These are phyloP conservation scores for Salix exigua DNA, from an alignment of 345 rosid genomes.

Conservation along the genomic window DNA sequence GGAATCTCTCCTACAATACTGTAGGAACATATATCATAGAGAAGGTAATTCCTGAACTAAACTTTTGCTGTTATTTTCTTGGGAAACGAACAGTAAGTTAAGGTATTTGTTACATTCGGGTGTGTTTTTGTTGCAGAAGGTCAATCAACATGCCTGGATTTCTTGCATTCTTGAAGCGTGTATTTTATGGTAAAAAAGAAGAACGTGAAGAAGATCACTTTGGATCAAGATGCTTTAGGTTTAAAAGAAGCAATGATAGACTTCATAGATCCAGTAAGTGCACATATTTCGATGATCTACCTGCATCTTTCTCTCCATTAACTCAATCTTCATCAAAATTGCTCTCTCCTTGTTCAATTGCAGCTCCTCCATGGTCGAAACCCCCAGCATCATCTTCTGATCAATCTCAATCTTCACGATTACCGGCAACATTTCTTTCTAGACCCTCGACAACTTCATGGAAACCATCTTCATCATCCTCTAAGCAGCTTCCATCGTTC, in stretches of 20 bases:
- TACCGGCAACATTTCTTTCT: background rate
- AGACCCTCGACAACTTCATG: background rate
- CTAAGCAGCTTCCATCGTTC: background rate
- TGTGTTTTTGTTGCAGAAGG: conserved; percentile 6
- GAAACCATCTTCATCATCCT: background rate
- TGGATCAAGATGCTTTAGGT: background rate
- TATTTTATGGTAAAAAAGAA: conserved; percentile 14
- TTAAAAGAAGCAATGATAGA: background rate
- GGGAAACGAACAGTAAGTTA: background rate
- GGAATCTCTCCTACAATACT: background rate
- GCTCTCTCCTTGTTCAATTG: conserved; percentile 9
- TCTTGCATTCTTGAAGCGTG: conserved; percentile 20
- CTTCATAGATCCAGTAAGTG: background rate
- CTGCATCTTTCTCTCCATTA: background rate
- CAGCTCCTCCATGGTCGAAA: background rate
- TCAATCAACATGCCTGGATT: conserved; percentile 8
- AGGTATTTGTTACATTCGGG: background rate
- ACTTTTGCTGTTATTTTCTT: background rate
- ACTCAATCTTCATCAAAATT: background rate
- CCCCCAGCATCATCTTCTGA: background rate
- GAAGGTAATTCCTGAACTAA: background rate
- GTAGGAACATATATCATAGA: background rate
- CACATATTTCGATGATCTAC: background rate
- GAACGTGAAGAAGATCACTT: background rate
- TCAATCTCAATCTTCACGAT: background rate